Evolutionary conservation across 1,284 basidiomycete species (phyloP).

Genomic region (Tausonia pullulans): DNA sequence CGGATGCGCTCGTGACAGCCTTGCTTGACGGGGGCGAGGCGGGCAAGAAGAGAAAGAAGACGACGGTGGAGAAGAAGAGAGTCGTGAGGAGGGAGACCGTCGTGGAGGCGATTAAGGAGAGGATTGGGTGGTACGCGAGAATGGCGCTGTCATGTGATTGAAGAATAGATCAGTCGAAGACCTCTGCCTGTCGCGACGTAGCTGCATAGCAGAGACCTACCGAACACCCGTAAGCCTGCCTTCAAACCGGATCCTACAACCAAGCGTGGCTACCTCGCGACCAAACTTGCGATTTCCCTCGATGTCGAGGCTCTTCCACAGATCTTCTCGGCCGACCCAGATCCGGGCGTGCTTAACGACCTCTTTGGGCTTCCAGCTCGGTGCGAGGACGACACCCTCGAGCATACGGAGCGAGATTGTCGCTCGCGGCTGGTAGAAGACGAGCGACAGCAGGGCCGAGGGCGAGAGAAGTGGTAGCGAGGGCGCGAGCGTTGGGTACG

Average conservation of each 20-base stretch:
- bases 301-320: neutral
- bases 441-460: neutral
- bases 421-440: neutral
- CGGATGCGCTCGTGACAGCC: too few species aligned
- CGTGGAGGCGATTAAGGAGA: slow-evolving; percentile 3
- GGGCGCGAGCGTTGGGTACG: neutral
- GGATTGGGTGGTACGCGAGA: slow-evolving; percentile 1
- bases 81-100: slow-evolving; percentile 5
- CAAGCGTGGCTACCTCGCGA: slow-evolving; percentile 1
- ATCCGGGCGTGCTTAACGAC: neutral
- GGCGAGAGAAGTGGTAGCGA: slow-evolving; percentile 1
- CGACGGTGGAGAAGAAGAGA: neutral
- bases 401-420: slow-evolving; percentile 7
- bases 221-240: slow-evolving; percentile 9
- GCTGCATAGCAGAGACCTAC: neutral
- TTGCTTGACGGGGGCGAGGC: neutral
- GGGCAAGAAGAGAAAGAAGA: slow-evolving; percentile 5
- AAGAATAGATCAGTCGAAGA: too few species aligned
- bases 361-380: neutral
- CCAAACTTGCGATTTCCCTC: neutral
- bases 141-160: neutral
- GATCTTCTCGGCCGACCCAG: slow-evolving; percentile 9
- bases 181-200: too few species aligned
- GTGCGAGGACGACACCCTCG: slow-evolving; percentile 3
- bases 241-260: slow-evolving; percentile 3